Percentiles rank a stretch among this genome's conserved stretches.
Evolutionary conservation across 2,329 filamentous ascomycete species (phyloP).

Genomic region (Xylariaceae sp.): DNA sequence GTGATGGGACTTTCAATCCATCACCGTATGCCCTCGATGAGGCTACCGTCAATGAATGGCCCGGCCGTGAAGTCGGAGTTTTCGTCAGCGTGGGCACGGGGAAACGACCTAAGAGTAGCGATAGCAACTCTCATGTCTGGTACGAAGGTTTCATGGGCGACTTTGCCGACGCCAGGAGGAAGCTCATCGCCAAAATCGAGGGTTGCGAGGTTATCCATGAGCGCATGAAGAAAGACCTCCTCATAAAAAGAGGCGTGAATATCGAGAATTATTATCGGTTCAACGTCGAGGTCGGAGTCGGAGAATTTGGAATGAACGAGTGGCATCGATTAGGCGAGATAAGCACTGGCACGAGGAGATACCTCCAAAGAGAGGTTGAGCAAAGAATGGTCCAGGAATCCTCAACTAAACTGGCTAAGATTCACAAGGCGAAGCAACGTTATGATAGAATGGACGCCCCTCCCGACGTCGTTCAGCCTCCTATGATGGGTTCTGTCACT

Average conservation of each 20-base stretch:
- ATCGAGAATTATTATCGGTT: conserved; percentile 89
- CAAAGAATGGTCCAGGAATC: conserved; percentile 74
- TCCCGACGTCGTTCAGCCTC: conserved; percentile 40
- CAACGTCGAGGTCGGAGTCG: conserved; percentile 95
- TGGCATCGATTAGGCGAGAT: conserved; percentile 94
- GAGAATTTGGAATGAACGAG: conserved; percentile 98
- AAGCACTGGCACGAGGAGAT: conserved; percentile 83
- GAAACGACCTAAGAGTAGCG: conserved; percentile 63
- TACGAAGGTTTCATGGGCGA: conserved; percentile 92
- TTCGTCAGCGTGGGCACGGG: conserved; percentile 95
- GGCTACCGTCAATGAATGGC: conserved; percentile 90
- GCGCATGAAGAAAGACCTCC: conserved; percentile 74
- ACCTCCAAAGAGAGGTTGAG: conserved; percentile 68
- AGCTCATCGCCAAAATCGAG: conserved; percentile 88
- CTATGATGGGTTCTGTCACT: conserved; percentile 33
- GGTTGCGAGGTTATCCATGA: conserved; percentile 89
- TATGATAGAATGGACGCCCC: conserved; percentile 48
- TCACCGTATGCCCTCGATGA: conserved; percentile 83
- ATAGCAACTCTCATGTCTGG: conserved; percentile 74
- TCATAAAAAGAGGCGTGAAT: conserved; percentile 74
- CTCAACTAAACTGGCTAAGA: conserved; percentile 76
- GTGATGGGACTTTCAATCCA: conserved; percentile 87
- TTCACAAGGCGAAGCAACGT: conserved; percentile 70
- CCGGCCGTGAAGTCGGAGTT: conserved; percentile 84
- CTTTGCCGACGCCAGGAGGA: conserved; percentile 83